Conservation (phyloP, 257 asterid genomes). For the Craterostigma plantagineum region DNA sequence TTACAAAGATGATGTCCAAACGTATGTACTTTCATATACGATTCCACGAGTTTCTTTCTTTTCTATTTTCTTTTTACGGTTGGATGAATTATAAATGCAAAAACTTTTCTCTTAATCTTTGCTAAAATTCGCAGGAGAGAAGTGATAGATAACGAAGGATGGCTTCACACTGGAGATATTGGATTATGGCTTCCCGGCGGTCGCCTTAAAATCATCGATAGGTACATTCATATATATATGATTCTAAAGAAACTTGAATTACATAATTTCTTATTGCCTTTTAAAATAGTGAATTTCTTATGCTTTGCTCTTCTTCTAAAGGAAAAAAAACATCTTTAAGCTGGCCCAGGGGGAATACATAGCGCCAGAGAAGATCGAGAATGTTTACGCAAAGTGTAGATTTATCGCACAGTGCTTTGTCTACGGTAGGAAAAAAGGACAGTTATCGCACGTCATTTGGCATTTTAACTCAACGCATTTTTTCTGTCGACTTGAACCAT, state of each 20-base stretch:
- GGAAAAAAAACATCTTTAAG: slow-evolving; percentile 88
- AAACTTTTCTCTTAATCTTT: no score
- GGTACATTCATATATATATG: slow-evolving; percentile 25
- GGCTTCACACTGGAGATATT: slow-evolving; percentile 97
- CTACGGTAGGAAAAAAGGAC: slow-evolving; percentile 48
- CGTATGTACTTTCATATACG: slow-evolving; percentile 21
- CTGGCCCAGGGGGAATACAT: slow-evolving; percentile 93
- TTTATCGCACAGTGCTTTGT: slow-evolving; percentile 69
- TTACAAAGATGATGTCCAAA: slow-evolving; percentile 74
- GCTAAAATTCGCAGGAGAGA: slow-evolving; percentile 44
- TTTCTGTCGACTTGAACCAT: background rate
- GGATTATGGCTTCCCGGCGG: slow-evolving; percentile 96
- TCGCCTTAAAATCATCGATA: slow-evolving; percentile 81
- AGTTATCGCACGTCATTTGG: background rate
- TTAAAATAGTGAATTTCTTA: background rate
- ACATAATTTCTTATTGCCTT: no score
- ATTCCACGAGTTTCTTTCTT: background rate
- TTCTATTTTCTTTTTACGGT: no score
- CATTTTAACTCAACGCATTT: background rate
- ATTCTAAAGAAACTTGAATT: no score
- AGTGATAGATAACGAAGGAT: slow-evolving; percentile 62
- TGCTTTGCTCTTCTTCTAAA: slow-evolving; percentile 8
- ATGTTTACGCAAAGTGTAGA: slow-evolving; percentile 66
- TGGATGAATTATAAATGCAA: no score
- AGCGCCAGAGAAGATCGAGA: slow-evolving; percentile 91